Evolutionary conservation across 208 protist species (phyloP).

Genomic region (Strigomonas culicis): DNA sequence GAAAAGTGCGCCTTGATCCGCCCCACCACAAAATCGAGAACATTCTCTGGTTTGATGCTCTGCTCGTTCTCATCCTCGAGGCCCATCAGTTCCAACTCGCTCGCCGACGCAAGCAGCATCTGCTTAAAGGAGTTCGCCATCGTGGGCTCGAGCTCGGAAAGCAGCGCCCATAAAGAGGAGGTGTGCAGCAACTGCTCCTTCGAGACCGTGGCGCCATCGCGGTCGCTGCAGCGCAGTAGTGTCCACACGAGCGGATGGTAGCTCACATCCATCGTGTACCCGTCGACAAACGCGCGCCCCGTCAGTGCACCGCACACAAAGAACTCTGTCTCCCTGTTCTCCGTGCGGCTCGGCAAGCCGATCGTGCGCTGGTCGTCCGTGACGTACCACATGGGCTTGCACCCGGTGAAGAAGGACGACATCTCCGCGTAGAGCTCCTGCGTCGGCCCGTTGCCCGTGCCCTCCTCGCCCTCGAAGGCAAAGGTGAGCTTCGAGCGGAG

Average conservation of each 20-base stretch:
- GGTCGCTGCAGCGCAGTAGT: constrained; percentile 26
- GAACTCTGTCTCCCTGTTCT: constrained; percentile 45
- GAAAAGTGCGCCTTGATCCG: constrained; percentile 23
- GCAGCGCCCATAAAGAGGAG: constrained; percentile 15
- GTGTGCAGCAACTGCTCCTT: neutral
- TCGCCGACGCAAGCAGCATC: constrained; percentile 26
- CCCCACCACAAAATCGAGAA: constrained; percentile 28
- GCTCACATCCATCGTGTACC: constrained; percentile 62
- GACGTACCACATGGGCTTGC: constrained; percentile 50
- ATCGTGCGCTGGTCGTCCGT: constrained; percentile 48
- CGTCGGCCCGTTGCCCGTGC: constrained; percentile 79
- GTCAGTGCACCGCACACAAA: constrained; percentile 71
- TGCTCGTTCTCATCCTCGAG: constrained; percentile 49
- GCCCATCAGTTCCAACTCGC: constrained; percentile 45
- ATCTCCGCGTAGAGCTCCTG: constrained; percentile 87
- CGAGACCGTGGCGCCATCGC: neutral
- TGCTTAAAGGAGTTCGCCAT: constrained; percentile 41
- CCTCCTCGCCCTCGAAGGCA: constrained; percentile 75
- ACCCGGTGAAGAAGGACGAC: constrained; percentile 31
- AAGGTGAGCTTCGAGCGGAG: constrained; percentile 71
- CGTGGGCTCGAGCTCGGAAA: constrained; percentile 47
- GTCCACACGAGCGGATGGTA: constrained; percentile 53
- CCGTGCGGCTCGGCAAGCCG: constrained; percentile 50
- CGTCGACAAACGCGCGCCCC: constrained; percentile 70
- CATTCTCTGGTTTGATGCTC: constrained; percentile 27